Conservation (phyloP, 768 basidiomycete genomes). For the Russula earlei region DNA sequence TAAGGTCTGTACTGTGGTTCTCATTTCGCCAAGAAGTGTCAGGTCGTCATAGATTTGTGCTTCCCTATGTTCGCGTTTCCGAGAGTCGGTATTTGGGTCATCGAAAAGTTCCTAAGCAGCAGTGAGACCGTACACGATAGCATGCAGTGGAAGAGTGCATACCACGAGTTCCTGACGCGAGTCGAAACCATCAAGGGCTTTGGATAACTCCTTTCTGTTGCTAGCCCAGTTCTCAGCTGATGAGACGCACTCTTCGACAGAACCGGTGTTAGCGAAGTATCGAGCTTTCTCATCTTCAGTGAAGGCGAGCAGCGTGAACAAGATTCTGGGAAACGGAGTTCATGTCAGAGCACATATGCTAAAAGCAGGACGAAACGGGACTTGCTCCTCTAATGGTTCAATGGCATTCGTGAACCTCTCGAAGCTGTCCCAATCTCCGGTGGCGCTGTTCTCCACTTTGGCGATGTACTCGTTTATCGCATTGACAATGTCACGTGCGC, state of each 20-base stretch:
- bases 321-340: background rate
- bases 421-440: slow-evolving; percentile 15
- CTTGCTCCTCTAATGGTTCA: slow-evolving; percentile 20
- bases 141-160: background rate
- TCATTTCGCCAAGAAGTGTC: slow-evolving; percentile 3
- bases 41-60: slow-evolving; percentile 6
- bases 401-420: slow-evolving; percentile 18
- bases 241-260: background rate
- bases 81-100: background rate
- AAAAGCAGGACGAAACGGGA: background rate
- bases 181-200: background rate
- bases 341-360: background rate
- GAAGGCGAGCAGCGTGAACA: slow-evolving; percentile 5
- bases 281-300: slow-evolving; percentile 8
- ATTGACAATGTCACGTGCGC: slow-evolving; percentile 16
- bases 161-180: background rate
- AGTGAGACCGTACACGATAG: background rate
- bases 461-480: slow-evolving; percentile 15
- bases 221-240: slow-evolving; percentile 1
- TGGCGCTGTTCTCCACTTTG: slow-evolving; percentile 3
- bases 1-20: background rate
- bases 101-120: background rate
- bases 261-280: background rate
- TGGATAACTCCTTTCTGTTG: slow-evolving; percentile 4
- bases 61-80: background rate